Evolutionary conservation across 140 eudicot genomes (phyloP).

Genomic region (Oenanthe javanica): DNA sequence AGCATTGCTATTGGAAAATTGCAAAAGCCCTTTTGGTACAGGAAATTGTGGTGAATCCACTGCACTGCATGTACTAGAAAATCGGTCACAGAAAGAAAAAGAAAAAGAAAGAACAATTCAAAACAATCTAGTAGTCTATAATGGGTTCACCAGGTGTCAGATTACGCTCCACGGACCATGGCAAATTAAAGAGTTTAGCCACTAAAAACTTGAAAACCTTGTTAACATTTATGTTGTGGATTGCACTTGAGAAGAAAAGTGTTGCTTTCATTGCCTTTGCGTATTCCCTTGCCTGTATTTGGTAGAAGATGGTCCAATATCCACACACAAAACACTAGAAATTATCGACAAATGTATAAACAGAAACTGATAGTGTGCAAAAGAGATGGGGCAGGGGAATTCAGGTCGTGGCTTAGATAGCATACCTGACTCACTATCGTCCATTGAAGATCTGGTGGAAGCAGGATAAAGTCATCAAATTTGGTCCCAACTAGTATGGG

Average conservation of each 20-base stretch:
- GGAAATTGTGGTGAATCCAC: neutral
- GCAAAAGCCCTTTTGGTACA: neutral
- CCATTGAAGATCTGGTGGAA: conserved; percentile 89
- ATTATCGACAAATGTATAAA: no score
- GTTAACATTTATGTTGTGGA: conserved; percentile 89
- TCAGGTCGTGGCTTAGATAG: neutral
- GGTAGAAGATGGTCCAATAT: neutral
- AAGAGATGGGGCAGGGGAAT: no score
- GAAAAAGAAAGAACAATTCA: neutral
- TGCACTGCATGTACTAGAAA: neutral
- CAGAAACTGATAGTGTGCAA: neutral
- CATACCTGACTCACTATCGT: conserved; percentile 75
- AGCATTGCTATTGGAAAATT: neutral
- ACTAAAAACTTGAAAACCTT: conserved; percentile 85
- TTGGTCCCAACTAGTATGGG: conserved; percentile 93
- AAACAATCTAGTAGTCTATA: conserved; percentile 51
- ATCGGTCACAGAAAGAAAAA: no score
- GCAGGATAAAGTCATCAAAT: conserved; percentile 86
- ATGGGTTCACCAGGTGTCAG: conserved; percentile 85
- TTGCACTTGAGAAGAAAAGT: conserved; percentile 82
- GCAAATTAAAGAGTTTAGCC: conserved; percentile 82
- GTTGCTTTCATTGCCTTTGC: conserved; percentile 90
- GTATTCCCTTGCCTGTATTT: conserved; percentile 77
- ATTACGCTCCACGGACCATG: conserved; percentile 80
- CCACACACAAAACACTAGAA: neutral